Evolutionary conservation across 106 monocot genomes (phyloP).

Genomic region (Iris macrosiphon): DNA sequence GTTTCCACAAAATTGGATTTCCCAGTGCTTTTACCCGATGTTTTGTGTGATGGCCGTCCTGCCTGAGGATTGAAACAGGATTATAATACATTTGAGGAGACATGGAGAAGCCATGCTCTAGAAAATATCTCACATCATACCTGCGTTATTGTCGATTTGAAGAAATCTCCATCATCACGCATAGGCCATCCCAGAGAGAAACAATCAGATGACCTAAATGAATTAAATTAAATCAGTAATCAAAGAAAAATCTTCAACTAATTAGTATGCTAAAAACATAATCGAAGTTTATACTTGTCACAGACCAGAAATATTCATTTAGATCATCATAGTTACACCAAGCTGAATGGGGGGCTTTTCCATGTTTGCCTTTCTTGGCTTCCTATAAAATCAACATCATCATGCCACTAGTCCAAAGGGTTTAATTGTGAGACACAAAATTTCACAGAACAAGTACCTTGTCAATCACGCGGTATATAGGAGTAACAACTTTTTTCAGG

Average conservation of each 20-base stretch:
- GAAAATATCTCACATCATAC: constrained; percentile 29
- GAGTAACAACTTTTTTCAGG: constrained; percentile 85
- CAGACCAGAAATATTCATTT: constrained; percentile 98
- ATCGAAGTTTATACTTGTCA: too few species aligned
- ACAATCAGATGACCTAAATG: constrained; percentile 80
- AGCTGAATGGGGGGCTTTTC: constrained; percentile 78
- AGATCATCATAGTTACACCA: constrained; percentile 99
- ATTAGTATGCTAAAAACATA: background rate
- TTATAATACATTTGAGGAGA: background rate
- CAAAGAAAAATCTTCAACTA: background rate
- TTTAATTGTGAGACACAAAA: background rate
- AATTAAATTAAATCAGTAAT: background rate
- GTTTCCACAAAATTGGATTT: constrained; percentile 95
- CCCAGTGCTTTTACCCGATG: constrained; percentile 56
- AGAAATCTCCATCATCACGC: constrained; percentile 92
- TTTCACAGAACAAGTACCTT: constrained; percentile 38
- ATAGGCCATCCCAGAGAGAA: constrained; percentile 99
- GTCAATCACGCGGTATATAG: constrained; percentile 88
- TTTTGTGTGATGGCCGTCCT: constrained; percentile 17
- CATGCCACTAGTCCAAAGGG: background rate
- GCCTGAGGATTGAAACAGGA: constrained; percentile 26
- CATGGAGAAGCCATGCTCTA: background rate
- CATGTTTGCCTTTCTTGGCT: constrained; percentile 81
- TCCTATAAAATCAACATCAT: constrained; percentile 48
- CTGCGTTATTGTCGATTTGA: constrained; percentile 51